Evolutionary conservation across 768 basidiomycete genomes (phyloP).

Genomic region (Wakefieldia striispora): DNA sequence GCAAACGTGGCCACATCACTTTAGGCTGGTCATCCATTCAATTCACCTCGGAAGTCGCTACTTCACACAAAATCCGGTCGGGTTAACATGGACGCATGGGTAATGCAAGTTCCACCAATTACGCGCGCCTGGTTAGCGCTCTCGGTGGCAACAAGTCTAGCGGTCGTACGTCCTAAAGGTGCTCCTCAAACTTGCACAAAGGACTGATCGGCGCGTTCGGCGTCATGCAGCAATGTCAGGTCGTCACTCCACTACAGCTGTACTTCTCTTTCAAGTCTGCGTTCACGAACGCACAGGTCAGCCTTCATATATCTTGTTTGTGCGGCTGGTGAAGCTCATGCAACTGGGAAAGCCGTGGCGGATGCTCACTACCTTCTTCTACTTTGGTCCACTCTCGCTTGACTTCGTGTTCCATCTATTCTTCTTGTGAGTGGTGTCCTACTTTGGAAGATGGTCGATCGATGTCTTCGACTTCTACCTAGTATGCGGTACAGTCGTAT

Average conservation of each 20-base stretch:
- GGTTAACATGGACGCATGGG: conserved; percentile 79
- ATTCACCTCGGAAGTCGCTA: background rate
- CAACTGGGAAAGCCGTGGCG: conserved; percentile 72
- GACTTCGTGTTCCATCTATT: conserved; percentile 97
- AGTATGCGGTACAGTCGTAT: conserved; percentile 97
- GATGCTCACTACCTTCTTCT: conserved; percentile 87
- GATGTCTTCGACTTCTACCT: background rate
- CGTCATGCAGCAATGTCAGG: conserved; percentile 76
- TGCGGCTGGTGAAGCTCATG: conserved; percentile 8
- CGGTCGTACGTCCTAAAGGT: conserved; percentile 65
- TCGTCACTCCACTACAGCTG: conserved; percentile 86
- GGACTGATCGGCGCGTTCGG: conserved; percentile 4
- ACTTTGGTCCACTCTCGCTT: conserved; percentile 89
- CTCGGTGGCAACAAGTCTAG: conserved; percentile 75
- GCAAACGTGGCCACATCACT: conserved; percentile 11
- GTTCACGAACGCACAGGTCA: conserved; percentile 74
- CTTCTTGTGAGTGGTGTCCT: conserved; percentile 77
- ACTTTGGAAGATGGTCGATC: background rate
- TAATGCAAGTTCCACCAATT: conserved; percentile 87
- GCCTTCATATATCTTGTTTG: background rate
- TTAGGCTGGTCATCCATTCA: background rate
- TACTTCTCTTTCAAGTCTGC: conserved; percentile 90
- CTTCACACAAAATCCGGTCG: conserved; percentile 1
- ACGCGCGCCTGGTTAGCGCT: conserved; percentile 84
- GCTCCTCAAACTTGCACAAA: background rate